Evolutionary conservation across 805 yeast species (phyloP).

Genomic region (Metschnikowia lochheadii): DNA sequence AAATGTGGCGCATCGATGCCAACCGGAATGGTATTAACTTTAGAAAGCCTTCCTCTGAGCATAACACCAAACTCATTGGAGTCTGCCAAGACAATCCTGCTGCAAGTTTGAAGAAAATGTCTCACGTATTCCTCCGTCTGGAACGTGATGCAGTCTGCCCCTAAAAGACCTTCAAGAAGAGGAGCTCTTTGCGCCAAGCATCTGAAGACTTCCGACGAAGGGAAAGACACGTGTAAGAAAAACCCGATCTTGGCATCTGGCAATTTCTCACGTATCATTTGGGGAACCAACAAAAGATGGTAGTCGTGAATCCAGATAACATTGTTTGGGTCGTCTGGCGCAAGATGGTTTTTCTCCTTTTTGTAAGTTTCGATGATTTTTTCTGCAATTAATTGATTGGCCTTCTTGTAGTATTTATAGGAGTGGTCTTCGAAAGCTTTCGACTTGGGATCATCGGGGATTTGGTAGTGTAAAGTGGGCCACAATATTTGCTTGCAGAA

Average conservation of each 20-base stretch:
- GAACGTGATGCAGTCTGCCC: conserved; percentile 83
- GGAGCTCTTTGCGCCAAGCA: conserved; percentile 84
- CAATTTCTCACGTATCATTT: conserved; percentile 67
- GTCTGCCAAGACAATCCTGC: conserved; percentile 78
- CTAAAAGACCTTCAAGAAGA: conserved; percentile 76
- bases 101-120: conserved; percentile 89
- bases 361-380: conserved; percentile 58
- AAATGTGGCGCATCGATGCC: conserved; percentile 73
- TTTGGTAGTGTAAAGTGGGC: conserved; percentile 93
- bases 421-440: conserved; percentile 95
- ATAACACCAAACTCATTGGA: conserved; percentile 59
- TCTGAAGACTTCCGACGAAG: conserved; percentile 91
- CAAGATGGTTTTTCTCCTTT: conserved; percentile 45
- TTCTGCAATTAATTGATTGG: conserved; percentile 80
- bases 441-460: conserved; percentile 90
- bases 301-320: conserved; percentile 92
- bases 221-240: conserved; percentile 90
- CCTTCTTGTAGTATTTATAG: conserved; percentile 74
- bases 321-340: conserved; percentile 48
- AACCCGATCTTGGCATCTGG: conserved; percentile 89
- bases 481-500: conserved; percentile 93
- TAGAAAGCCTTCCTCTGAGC: conserved; percentile 54
- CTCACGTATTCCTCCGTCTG: conserved; percentile 92
- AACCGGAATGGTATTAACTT: conserved; percentile 60
- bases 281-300: conserved; percentile 82